Evolutionary conservation across 805 yeast genomes (phyloP).

Genomic region (Ogataea methanolica): DNA sequence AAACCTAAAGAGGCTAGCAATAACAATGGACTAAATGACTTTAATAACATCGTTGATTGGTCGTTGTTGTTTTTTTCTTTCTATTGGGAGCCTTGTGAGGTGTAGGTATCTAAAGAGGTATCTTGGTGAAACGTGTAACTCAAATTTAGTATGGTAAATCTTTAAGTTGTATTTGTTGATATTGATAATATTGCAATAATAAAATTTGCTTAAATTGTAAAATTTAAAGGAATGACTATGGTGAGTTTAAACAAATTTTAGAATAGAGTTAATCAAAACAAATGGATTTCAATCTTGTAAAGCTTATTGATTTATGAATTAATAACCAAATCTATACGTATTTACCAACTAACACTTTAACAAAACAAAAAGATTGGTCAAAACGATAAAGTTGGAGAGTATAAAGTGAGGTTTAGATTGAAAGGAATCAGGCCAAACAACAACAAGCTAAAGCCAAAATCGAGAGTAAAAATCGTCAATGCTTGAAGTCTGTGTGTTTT

Average conservation of each 20-base stretch:
- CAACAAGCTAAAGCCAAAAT: too few species aligned
- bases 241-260: conserved; percentile 16
- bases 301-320: conserved; percentile 17
- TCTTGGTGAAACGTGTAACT: neutral
- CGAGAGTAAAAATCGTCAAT: too few species aligned
- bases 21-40: conserved; percentile 21
- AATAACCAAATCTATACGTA: too few species aligned
- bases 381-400: too few species aligned
- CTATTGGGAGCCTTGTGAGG: neutral
- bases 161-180: too few species aligned
- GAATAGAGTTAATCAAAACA: conserved; percentile 14
- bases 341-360: too few species aligned
- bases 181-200: neutral
- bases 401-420: too few species aligned
- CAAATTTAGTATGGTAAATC: too few species aligned
- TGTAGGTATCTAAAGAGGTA: neutral
- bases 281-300: conserved; percentile 15
- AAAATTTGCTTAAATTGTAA: neutral
- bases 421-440: too few species aligned
- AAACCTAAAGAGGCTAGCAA: conserved; percentile 19
- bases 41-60: conserved; percentile 22
- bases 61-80: neutral
- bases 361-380: too few species aligned
- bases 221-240: conserved; percentile 28
- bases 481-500: too few species aligned